phyloP scores from a whole-genome alignment of 2,329 filamentous ascomycete genomes.

The Penicillium corylophilum region DNA sequence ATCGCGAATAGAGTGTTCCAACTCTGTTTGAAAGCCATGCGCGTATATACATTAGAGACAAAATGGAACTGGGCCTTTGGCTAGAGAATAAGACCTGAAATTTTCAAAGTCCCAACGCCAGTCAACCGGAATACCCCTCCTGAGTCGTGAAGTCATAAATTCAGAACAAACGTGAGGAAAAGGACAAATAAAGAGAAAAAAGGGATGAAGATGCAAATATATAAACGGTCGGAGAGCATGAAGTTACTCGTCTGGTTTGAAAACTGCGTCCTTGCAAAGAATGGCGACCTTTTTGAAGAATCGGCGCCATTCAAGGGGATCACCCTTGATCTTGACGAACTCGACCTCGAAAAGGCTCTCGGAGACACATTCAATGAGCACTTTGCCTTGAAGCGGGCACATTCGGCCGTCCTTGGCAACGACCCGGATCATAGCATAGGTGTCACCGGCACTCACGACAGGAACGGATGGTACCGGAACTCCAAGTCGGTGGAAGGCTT shows the following conservation, averaged over 20 bases:
- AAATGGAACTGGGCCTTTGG: conserved; percentile 1
- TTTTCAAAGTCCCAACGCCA: conserved; percentile 8
- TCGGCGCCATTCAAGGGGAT: conserved; percentile 92
- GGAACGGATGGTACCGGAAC: conserved; percentile 64
- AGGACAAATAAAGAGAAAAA: neutral
- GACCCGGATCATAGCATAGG: conserved; percentile 66
- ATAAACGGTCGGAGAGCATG: neutral
- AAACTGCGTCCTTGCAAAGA: conserved; percentile 81
- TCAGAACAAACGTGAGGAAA: conserved; percentile 3
- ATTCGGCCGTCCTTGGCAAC: conserved; percentile 62
- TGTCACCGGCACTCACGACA: conserved; percentile 48
- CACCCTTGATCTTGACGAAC: conserved; percentile 92
- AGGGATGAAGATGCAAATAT: neutral
- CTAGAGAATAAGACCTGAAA: neutral
- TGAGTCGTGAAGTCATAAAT: conserved; percentile 14
- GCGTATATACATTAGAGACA: neutral
- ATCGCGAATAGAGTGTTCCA: neutral
- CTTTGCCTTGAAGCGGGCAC: conserved; percentile 45
- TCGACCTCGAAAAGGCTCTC: conserved; percentile 75
- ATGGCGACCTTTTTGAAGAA: conserved; percentile 96
- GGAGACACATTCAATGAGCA: conserved; percentile 46
- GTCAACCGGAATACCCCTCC: neutral
- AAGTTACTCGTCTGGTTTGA: conserved; percentile 52
- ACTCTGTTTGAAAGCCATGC: neutral
- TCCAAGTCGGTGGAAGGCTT: conserved; percentile 80